Percentiles rank a stretch among this genome's conserved stretches.
These are phyloP conservation scores for Carnegiea gigantea DNA, from an alignment of 179 eudicot genomes.

Conservation along the genomic window DNA sequence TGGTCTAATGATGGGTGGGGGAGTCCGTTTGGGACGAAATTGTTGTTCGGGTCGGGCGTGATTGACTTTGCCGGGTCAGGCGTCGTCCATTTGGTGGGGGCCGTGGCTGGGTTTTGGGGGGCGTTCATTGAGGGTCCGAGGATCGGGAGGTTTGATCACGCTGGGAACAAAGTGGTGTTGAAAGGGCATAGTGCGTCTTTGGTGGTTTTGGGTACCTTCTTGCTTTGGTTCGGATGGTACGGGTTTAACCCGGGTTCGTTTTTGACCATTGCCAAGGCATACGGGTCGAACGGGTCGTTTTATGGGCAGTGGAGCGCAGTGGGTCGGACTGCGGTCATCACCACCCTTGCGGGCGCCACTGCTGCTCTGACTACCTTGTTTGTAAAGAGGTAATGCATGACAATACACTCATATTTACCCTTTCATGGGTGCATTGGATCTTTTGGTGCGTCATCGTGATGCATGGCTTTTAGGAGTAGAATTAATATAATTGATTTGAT, in stretches of 20 bases:
- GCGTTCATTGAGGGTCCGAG: conserved; percentile 41
- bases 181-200: conserved; percentile 36
- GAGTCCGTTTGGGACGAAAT: conserved; percentile 19
- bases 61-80: conserved; percentile 44
- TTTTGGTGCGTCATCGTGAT: no score
- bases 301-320: conserved; percentile 45
- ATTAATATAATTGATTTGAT: no score
- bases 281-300: conserved; percentile 24
- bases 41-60: conserved; percentile 41
- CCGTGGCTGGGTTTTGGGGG: conserved; percentile 39
- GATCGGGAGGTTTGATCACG: conserved; percentile 36
- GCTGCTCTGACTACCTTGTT: conserved; percentile 42
- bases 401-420: not conserved
- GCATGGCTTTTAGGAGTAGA: no score
- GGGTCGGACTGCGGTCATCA: conserved; percentile 42
- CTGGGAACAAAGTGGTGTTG: conserved; percentile 22
- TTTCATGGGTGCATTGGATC: no score
- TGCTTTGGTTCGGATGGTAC: conserved; percentile 45
- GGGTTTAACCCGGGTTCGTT: conserved; percentile 47
- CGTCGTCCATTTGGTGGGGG: conserved; percentile 39
- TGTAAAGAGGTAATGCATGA: conserved; percentile 20
- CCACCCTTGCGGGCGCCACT: conserved; percentile 38
- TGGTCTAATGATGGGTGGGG: conserved; percentile 48
- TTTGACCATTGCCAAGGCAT: conserved; percentile 27
- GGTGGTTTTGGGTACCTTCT: conserved; percentile 40